Base-by-base conservation (phyloP, 495 filamentous ascomycete species). In the Penicillium paxilli region DNA sequence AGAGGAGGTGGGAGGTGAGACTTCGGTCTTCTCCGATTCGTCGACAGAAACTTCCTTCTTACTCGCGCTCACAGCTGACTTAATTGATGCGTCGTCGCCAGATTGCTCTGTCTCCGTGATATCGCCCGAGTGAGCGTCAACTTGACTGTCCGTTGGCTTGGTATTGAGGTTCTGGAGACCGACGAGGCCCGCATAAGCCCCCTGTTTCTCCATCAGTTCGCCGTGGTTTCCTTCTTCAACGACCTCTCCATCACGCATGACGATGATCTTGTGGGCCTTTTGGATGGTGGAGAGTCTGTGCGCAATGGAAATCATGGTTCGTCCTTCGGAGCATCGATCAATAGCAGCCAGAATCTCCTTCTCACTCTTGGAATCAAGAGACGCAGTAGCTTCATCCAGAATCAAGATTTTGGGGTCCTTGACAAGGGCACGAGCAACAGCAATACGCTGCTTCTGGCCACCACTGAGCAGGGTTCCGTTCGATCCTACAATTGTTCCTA, bases 331-430 rank as follows among this genome's bases (percentile, higher is more conserved):
- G 14, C 78, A 72, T 30, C 73, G 72, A 22, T 73, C 68, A 41
- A 84, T 72, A 16, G 80, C 78, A 6, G 53, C 57, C 56, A 80
- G 81, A 49, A 83, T 82, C 22, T 73, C 72, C 40, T 68, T 73
- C 58, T 84, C 81, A 48, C 72, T 82, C 35, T 70, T 61, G 4
- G 81, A 81, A 64, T 84, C 81, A 3, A 84, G 40, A 24, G 73
- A 75, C 7, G 66, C 84, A 1, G 90, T 94, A 16, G 91, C 90
- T 67, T 96, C 91, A 60, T 95, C 90, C 8, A 96, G 71, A 24
- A 96, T 86, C 4, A 96, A 71, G 51, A 96, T 86, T 19, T 83
- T 83, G 0, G 91, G 90, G 41, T 89, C 79, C 59, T 89, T 89
- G 47, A 95, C 80, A 24, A 91, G 82, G 16, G 83, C 85, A 19